Conservation (phyloP, 495 filamentous ascomycete species). For the Aspergillus mulundensis region DNA sequence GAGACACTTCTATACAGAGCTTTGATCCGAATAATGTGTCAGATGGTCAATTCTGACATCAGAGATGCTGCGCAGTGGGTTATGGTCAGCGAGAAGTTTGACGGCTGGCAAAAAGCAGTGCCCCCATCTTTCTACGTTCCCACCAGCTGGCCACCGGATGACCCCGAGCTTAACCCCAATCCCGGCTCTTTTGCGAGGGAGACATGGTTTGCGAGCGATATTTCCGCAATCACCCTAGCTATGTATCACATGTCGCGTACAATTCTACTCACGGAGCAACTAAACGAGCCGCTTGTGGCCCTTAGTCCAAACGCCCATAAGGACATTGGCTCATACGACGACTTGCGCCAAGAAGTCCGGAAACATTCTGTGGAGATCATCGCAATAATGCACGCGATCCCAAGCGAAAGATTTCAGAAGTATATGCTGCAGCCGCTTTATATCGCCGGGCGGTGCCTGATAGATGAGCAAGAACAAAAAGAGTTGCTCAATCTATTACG, state of each 20-base stretch:
- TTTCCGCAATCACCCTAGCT: slow-evolving; percentile 48
- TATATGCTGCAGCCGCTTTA: slow-evolving; percentile 48
- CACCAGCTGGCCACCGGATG: slow-evolving; percentile 3
- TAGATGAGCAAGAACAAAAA: slow-evolving; percentile 28
- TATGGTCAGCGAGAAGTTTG: slow-evolving; percentile 5
- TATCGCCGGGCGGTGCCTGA: slow-evolving; percentile 44
- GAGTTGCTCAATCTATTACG: slow-evolving; percentile 35
- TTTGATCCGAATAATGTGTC: slow-evolving; percentile 45
- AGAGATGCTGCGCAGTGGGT: slow-evolving; percentile 4
- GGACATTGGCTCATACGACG: too few relatives aligned
- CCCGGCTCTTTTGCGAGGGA: slow-evolving; percentile 30
- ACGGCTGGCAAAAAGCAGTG: slow-evolving; percentile 8
- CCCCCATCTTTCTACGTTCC: slow-evolving; percentile 8
- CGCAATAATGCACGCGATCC: slow-evolving; percentile 38
- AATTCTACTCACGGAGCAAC: slow-evolving; percentile 43
- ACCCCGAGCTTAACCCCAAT: not conserved
- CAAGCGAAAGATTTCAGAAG: slow-evolving; percentile 38
- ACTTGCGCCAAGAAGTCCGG: slow-evolving; percentile 32
- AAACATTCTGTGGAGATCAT: slow-evolving; percentile 39
- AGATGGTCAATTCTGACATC: slow-evolving; percentile 38
- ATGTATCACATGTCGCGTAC: slow-evolving; percentile 50
- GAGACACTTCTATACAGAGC: slow-evolving; percentile 16
- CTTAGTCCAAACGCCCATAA: slow-evolving; percentile 28
- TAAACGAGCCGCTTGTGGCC: slow-evolving; percentile 28
- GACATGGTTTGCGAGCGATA: slow-evolving; percentile 46